Conservation (phyloP, 352 stramenopile genomes). For the Nothophytophthora sp. region DNA sequence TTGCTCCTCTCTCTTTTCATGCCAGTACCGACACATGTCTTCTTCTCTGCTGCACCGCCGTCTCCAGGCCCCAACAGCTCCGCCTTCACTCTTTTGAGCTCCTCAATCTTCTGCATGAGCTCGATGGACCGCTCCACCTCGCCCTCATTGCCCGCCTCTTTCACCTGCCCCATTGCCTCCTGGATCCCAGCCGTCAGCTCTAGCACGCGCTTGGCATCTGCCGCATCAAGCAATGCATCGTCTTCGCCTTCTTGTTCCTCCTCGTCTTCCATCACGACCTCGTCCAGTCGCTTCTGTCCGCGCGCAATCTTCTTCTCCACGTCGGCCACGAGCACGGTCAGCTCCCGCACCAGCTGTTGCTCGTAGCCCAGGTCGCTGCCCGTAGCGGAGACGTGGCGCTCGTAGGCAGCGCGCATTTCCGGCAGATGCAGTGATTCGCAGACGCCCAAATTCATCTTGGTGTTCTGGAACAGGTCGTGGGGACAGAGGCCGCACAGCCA, state of each 20-base stretch:
- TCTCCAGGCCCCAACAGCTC: slow-evolving; percentile 37
- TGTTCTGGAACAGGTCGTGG: slow-evolving; percentile 91
- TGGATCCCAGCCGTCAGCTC: slow-evolving; percentile 78
- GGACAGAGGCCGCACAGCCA: slow-evolving; percentile 85
- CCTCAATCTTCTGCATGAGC: slow-evolving; percentile 66
- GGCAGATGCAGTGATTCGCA: slow-evolving; percentile 76
- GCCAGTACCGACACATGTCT: not conserved
- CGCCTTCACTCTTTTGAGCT: slow-evolving; percentile 61
- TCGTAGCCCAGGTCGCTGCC: slow-evolving; percentile 68
- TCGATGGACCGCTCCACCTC: slow-evolving; percentile 58
- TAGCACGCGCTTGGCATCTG: slow-evolving; percentile 65
- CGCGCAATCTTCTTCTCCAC: slow-evolving; percentile 84
- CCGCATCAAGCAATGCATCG: slow-evolving; percentile 45
- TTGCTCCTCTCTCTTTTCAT: slow-evolving; percentile 10
- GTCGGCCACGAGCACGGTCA: slow-evolving; percentile 63
- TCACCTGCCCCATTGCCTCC: slow-evolving; percentile 54
- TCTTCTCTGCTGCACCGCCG: not conserved
- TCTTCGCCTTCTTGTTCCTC: slow-evolving; percentile 28
- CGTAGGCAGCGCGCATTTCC: slow-evolving; percentile 63
- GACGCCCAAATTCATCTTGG: slow-evolving; percentile 82
- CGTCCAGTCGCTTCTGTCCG: slow-evolving; percentile 67
- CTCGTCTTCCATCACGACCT: slow-evolving; percentile 38
- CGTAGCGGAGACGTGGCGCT: slow-evolving; percentile 34
- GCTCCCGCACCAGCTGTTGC: slow-evolving; percentile 59
- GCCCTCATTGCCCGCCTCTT: slow-evolving; percentile 58